Conservation (phyloP, 352 stramenopile genomes). For the Phytophthora tentaculata region DNA sequence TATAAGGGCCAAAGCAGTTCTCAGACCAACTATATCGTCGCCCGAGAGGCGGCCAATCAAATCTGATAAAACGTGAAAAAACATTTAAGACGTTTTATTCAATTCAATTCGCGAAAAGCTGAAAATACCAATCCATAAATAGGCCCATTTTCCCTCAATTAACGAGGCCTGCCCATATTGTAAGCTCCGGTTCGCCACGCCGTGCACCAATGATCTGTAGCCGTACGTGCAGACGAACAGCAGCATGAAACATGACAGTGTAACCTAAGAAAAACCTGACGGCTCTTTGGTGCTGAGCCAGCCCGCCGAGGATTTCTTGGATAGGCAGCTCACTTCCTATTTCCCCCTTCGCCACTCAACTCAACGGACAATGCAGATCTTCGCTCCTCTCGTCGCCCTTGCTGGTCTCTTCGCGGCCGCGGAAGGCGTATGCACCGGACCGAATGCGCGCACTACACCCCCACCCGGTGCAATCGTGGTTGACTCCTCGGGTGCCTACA, state of each 20-base stretch:
- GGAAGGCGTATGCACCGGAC: constrained; percentile 16
- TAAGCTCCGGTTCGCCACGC: not conserved
- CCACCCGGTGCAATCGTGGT: constrained; percentile 30
- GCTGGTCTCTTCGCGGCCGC: constrained; percentile 4
- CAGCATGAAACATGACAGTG: too few relatives aligned
- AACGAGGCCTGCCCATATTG: too few relatives aligned
- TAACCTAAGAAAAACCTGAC: not conserved
- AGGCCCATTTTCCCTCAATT: too few relatives aligned
- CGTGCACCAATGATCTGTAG: constrained; percentile 5
- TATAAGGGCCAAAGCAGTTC: too few relatives aligned
- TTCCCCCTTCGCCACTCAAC: constrained; percentile 8
- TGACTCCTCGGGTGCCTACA: constrained; percentile 20
- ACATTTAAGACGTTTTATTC: too few relatives aligned
- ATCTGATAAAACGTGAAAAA: too few relatives aligned
- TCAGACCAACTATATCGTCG: too few relatives aligned
- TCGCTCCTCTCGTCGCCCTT: constrained; percentile 7
- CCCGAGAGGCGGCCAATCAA: too few relatives aligned
- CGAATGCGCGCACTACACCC: constrained; percentile 14
- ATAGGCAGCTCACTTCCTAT: constrained; percentile 19
- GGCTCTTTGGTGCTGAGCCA: not conserved
- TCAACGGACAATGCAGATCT: constrained; percentile 16
- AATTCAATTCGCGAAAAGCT: too few relatives aligned
- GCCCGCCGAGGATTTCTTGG: not conserved
- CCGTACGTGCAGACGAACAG: not conserved
- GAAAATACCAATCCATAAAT: too few relatives aligned